These are phyloP conservation scores for Mycena maculata DNA, from an alignment of 768 basidiomycete species.

Conservation along the genomic window DNA sequence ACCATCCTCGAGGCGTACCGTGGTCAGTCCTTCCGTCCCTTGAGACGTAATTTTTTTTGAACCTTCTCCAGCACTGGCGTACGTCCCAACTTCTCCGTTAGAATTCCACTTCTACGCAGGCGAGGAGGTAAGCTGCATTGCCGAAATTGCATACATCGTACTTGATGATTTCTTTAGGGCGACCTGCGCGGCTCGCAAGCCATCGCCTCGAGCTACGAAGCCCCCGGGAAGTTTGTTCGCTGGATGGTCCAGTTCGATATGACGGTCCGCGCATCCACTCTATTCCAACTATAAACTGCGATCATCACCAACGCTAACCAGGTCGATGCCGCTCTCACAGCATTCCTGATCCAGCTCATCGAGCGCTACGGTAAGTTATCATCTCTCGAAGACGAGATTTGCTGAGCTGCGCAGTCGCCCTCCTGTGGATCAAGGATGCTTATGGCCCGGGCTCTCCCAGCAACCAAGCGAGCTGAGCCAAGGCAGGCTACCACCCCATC, in stretches of 20 bases:
- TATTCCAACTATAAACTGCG: slow-evolving; percentile 17
- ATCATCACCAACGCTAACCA: slow-evolving; percentile 20
- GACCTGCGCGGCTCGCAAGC: slow-evolving; percentile 54
- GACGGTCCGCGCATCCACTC: slow-evolving; percentile 25
- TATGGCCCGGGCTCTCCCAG: slow-evolving; percentile 24
- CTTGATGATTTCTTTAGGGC: slow-evolving; percentile 29
- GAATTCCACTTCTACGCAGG: slow-evolving; percentile 50
- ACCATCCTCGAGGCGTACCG: slow-evolving; percentile 46
- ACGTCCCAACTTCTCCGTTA: slow-evolving; percentile 41
- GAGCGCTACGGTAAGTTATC: slow-evolving; percentile 23
- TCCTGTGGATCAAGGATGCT: slow-evolving; percentile 23
- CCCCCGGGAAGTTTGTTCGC: slow-evolving; percentile 47
- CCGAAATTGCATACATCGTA: too few species aligned
- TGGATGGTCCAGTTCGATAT: slow-evolving; percentile 53
- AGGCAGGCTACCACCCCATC: slow-evolving; percentile 72
- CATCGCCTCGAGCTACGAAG: slow-evolving; percentile 53
- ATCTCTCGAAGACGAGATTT: background rate
- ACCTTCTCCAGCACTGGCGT: slow-evolving; percentile 31
- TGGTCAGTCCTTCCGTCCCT: slow-evolving; percentile 25
- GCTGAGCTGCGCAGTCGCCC: slow-evolving; percentile 16
- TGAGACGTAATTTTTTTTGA: background rate
- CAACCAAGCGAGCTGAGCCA: slow-evolving; percentile 60
- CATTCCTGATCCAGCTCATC: slow-evolving; percentile 22
- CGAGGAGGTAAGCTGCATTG: slow-evolving; percentile 31
- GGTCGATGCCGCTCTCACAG: slow-evolving; percentile 19